These are phyloP conservation scores for Thuja plicata DNA, from an alignment of 83 land plant genomes.

Conservation along the genomic window DNA sequence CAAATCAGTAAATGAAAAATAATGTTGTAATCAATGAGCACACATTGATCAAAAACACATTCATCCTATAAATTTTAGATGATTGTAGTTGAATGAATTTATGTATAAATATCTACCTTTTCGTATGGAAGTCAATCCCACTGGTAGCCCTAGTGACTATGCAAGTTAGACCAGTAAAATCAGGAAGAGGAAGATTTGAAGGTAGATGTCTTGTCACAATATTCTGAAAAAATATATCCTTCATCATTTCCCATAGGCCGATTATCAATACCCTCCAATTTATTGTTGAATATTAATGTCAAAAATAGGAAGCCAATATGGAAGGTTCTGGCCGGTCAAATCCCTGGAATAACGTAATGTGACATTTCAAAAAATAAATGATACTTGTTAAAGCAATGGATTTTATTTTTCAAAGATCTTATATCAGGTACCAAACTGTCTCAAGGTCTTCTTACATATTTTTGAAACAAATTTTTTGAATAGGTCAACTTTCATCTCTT, in stretches of 20 bases:
- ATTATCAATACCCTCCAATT: conserved; percentile 16
- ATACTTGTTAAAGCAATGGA: no score
- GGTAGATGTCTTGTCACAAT: conserved; percentile 29
- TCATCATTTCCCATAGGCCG: conserved; percentile 19
- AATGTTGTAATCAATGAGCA: no score
- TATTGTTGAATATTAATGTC: background rate
- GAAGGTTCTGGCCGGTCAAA: background rate
- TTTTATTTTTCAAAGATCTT: no score
- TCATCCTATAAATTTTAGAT: no score
- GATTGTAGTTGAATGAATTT: background rate
- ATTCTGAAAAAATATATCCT: conserved; percentile 20
- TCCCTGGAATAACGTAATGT: background rate
- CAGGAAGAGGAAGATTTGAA: conserved; percentile 23
- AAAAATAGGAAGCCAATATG: background rate
- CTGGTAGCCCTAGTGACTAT: conserved; percentile 62
- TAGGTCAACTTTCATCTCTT: no score
- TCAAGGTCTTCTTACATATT: no score
- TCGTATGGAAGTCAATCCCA: conserved; percentile 60
- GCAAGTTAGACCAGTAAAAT: conserved; percentile 30
- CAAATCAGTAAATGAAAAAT: no score
- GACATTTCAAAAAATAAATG: no score
- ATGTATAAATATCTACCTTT: conserved; percentile 33
- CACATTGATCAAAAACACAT: no score
- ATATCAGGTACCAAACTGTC: no score
- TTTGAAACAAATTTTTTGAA: no score